phyloP scores from a whole-genome alignment of 1,284 basidiomycete genomes.

The Moesziomyces globuligerus region DNA sequence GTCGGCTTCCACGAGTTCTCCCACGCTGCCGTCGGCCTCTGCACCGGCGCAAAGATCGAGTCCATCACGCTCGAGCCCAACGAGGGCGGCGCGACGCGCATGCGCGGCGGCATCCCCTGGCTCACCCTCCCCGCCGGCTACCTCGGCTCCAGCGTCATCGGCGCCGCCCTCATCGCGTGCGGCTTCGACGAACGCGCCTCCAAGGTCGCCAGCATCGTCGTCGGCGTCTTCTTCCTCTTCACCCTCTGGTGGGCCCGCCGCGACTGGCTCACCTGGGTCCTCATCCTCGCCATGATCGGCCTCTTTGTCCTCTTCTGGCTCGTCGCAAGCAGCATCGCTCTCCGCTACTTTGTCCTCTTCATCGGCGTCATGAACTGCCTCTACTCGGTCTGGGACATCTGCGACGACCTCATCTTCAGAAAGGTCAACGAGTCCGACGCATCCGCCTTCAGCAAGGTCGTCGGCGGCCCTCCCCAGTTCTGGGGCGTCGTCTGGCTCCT shows the following conservation, averaged over 20 bases:
- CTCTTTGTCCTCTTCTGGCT: conserved; percentile 58
- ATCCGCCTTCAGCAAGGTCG: conserved; percentile 84
- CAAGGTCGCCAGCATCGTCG: conserved; percentile 84
- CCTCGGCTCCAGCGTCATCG: conserved; percentile 81
- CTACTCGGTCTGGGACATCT: conserved; percentile 60
- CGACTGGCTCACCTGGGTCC: conserved; percentile 74
- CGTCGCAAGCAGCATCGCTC: conserved; percentile 46
- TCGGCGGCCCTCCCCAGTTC: conserved; percentile 73
- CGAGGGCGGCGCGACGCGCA: conserved; percentile 89
- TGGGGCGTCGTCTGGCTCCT: conserved; percentile 84
- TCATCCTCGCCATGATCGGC: conserved; percentile 57
- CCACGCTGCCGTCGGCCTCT: conserved; percentile 70
- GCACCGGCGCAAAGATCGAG: conserved; percentile 91
- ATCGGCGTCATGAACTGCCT: conserved; percentile 72
- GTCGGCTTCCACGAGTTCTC: conserved; percentile 60
- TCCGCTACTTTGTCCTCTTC: conserved; percentile 79
- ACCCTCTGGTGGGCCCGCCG: conserved; percentile 86
- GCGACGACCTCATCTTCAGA: conserved; percentile 81
- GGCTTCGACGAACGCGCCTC: conserved; percentile 91
- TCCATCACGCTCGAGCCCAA: conserved; percentile 71
- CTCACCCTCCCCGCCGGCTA: conserved; percentile 77
- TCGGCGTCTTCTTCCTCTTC: conserved; percentile 87
- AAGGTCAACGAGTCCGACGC: conserved; percentile 88
- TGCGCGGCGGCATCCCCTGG: conserved; percentile 90
- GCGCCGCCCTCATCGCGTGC: conserved; percentile 86